phyloP scores from a whole-genome alignment of 768 basidiomycete species.

The Tulasnella sp. region DNA sequence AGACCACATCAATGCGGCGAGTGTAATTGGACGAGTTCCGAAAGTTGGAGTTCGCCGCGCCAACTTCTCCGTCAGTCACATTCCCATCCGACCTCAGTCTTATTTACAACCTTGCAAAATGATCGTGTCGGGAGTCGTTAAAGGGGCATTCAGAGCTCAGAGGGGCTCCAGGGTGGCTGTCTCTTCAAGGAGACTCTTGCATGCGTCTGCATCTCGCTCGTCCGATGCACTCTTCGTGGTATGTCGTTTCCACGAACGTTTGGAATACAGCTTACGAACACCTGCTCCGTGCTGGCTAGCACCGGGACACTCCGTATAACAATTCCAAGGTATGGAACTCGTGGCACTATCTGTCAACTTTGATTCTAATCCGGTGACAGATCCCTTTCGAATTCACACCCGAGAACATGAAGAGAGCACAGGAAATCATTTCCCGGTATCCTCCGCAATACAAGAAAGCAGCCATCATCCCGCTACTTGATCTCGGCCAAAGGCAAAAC shows the following conservation, averaged over 20 bases:
- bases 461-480: constrained; percentile 90
- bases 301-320: constrained; percentile 90
- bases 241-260: constrained; percentile 26
- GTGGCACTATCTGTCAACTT: background rate
- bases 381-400: constrained; percentile 79
- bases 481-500: constrained; percentile 94
- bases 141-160: constrained; percentile 4
- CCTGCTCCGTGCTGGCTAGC: constrained; percentile 37
- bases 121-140: background rate
- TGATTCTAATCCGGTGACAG: constrained; percentile 30
- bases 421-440: constrained; percentile 86
- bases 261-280: background rate
- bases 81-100: background rate
- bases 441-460: constrained; percentile 98
- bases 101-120: background rate
- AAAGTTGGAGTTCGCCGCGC: background rate
- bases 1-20: no score
- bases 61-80: constrained; percentile 10
- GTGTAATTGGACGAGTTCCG: no score
- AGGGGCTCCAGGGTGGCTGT: constrained; percentile 21
- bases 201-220: constrained; percentile 34
- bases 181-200: constrained; percentile 24
- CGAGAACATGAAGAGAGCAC: constrained; percentile 71
- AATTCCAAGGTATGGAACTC: constrained; percentile 58
- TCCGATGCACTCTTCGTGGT: constrained; percentile 87